Conservation (phyloP, 345 rosid species). For the Murraya koenigii region DNA sequence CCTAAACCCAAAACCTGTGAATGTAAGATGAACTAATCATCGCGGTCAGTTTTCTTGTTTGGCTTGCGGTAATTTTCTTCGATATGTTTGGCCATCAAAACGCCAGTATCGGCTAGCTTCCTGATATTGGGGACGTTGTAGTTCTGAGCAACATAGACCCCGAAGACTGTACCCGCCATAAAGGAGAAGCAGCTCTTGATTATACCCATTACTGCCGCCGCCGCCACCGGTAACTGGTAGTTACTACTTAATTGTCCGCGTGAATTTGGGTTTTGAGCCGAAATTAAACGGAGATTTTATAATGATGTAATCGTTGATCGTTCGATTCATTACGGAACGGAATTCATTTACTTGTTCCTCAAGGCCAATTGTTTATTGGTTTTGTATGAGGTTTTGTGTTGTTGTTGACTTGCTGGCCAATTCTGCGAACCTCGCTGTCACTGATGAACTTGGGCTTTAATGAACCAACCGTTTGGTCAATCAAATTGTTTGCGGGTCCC, state of each 20-base stretch:
- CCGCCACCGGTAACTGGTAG: no score
- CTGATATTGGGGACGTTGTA: constrained; percentile 59
- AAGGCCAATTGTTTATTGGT: neutral
- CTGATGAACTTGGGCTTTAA: neutral
- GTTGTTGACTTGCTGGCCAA: neutral
- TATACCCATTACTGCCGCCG: constrained; percentile 41
- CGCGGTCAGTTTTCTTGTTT: constrained; percentile 40
- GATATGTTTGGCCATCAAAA: constrained; percentile 48
- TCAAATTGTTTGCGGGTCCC: neutral
- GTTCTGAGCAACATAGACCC: constrained; percentile 64
- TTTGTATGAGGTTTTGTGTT: no score
- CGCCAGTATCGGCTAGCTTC: constrained; percentile 46
- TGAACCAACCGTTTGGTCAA: neutral
- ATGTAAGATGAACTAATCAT: constrained; percentile 11
- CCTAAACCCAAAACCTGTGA: neutral
- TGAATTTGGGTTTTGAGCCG: no score
- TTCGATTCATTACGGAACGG: neutral
- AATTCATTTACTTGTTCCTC: neutral
- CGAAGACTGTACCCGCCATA: constrained; percentile 45
- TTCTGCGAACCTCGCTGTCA: neutral
- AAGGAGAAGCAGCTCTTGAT: constrained; percentile 48
- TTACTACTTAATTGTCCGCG: no score
- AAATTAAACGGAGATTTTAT: neutral
- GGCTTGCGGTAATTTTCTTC: constrained; percentile 71
- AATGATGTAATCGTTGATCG: neutral